phyloP scores from a whole-genome alignment of 1,284 basidiomycete species.

The Rhodotorula sp. region DNA sequence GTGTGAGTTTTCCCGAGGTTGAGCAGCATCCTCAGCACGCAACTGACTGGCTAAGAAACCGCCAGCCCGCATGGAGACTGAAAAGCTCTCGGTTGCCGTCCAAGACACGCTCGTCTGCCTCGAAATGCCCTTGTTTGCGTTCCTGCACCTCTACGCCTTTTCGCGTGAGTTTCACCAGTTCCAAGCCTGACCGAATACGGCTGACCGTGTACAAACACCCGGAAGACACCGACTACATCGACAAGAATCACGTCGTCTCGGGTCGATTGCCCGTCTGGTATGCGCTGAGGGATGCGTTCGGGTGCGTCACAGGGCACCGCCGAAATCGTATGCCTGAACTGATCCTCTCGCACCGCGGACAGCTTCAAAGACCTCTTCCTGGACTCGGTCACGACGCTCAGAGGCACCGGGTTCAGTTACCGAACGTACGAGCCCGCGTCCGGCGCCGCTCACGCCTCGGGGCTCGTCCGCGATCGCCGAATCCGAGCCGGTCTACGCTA shows the following conservation, averaged over 20 bases:
- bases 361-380: slow-evolving; percentile 69
- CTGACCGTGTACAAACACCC: slow-evolving; percentile 46
- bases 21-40: slow-evolving; percentile 49
- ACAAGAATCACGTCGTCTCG: slow-evolving; percentile 60
- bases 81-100: slow-evolving; percentile 84
- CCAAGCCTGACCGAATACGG: slow-evolving; percentile 16
- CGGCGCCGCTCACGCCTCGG: slow-evolving; percentile 78
- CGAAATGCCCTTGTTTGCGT: slow-evolving; percentile 96
- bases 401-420: slow-evolving; percentile 89
- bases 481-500: slow-evolving; percentile 89
- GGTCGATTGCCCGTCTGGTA: slow-evolving; percentile 83
- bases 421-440: slow-evolving; percentile 93
- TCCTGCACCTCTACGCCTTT: slow-evolving; percentile 66
- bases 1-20: slow-evolving; percentile 10
- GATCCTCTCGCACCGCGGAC: not conserved
- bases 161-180: slow-evolving; percentile 14
- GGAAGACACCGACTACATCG: slow-evolving; percentile 69
- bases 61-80: slow-evolving; percentile 85
- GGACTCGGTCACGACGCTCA: slow-evolving; percentile 77
- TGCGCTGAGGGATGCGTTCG: slow-evolving; percentile 68
- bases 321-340: not conserved
- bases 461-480: slow-evolving; percentile 72
- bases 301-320: slow-evolving; percentile 1
- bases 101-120: slow-evolving; percentile 88
- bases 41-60: slow-evolving; percentile 69